These are phyloP conservation scores for Chaetomium sp. DNA, from an alignment of 2,329 filamentous ascomycete species.

Conservation along the genomic window DNA sequence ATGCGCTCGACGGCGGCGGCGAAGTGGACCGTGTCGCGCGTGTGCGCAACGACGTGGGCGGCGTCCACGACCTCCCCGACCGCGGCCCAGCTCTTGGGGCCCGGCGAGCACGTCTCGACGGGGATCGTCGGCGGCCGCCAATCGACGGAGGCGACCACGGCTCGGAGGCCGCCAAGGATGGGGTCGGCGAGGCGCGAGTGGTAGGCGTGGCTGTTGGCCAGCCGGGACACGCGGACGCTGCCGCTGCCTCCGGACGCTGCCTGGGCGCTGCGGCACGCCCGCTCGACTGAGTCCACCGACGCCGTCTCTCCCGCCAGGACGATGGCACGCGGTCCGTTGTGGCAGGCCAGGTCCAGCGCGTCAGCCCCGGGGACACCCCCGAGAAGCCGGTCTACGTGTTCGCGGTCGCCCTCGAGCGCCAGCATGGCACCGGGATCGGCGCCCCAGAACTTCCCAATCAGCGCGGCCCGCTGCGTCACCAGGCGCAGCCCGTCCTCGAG, in stretches of 20 bases:
- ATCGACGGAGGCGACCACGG: neutral
- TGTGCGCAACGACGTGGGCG: neutral
- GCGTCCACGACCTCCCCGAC: neutral
- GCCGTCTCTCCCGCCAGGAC: neutral
- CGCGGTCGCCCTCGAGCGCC: slow-evolving; percentile 33
- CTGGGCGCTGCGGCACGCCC: no score
- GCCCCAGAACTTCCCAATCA: slow-evolving; percentile 42
- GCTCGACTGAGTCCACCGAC: neutral
- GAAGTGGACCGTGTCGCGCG: neutral
- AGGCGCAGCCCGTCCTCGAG: slow-evolving; percentile 40
- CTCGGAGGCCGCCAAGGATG: neutral
- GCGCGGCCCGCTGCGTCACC: slow-evolving; percentile 36
- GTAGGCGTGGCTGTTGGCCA: neutral
- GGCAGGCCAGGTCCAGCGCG: slow-evolving; percentile 47
- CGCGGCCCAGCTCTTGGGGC: neutral
- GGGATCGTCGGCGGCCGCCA: neutral
- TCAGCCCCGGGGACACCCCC: neutral
- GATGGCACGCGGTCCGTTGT: slow-evolving; percentile 38
- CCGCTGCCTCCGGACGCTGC: no score
- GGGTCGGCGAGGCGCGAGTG: neutral
- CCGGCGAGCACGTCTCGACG: neutral
- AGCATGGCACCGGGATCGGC: slow-evolving; percentile 46
- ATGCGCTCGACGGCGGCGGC: neutral
- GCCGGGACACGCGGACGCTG: neutral
- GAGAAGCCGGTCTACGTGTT: neutral